Conservation (phyloP, 2,329 filamentous ascomycete genomes). For the Aspergillus persii region DNA sequence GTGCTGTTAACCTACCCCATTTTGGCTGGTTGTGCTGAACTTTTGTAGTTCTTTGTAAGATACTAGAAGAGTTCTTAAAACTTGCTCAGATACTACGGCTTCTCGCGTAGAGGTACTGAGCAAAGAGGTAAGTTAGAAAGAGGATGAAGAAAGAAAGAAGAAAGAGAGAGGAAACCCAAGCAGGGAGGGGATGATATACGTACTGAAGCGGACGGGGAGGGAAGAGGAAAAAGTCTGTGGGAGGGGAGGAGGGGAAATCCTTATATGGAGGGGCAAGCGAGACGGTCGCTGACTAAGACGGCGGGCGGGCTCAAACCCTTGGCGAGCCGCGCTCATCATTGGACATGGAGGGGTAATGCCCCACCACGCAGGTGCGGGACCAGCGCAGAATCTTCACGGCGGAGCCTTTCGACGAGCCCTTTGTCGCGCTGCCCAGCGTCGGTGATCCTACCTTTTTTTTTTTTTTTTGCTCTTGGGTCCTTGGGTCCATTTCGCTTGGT, state of each 20-base stretch:
- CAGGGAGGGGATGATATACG: slow-evolving; percentile 37
- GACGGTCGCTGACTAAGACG: slow-evolving; percentile 29
- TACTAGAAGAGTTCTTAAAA: slow-evolving; percentile 43
- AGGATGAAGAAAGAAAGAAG: slow-evolving; percentile 8
- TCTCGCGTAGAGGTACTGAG: slow-evolving; percentile 52
- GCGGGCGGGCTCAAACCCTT: slow-evolving; percentile 37
- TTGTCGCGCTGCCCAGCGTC: slow-evolving; percentile 1
- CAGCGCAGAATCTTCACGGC: slow-evolving; percentile 36
- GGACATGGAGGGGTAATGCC: slow-evolving; percentile 27
- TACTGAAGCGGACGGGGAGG: slow-evolving; percentile 47
- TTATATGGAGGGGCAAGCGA: slow-evolving; percentile 50
- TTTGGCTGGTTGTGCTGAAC: slow-evolving; percentile 48
- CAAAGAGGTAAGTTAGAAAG: slow-evolving; percentile 29
- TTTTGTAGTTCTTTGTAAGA: slow-evolving; percentile 50
- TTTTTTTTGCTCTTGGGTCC: slow-evolving; percentile 21
- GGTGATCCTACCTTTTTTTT: slow-evolving; percentile 4
- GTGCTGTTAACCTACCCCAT: slow-evolving; percentile 57
- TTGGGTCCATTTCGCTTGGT: slow-evolving; percentile 24
- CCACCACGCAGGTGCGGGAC: slow-evolving; percentile 26
- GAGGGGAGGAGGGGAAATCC: slow-evolving; percentile 42
- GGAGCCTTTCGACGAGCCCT: slow-evolving; percentile 11
- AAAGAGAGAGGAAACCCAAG: slow-evolving; percentile 9
- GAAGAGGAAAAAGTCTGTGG: slow-evolving; percentile 40
- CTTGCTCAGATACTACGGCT: slow-evolving; percentile 53
- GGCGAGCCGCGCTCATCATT: slow-evolving; percentile 24